Base-by-base conservation (phyloP, 768 basidiomycete species). In the Trametes villosa region DNA sequence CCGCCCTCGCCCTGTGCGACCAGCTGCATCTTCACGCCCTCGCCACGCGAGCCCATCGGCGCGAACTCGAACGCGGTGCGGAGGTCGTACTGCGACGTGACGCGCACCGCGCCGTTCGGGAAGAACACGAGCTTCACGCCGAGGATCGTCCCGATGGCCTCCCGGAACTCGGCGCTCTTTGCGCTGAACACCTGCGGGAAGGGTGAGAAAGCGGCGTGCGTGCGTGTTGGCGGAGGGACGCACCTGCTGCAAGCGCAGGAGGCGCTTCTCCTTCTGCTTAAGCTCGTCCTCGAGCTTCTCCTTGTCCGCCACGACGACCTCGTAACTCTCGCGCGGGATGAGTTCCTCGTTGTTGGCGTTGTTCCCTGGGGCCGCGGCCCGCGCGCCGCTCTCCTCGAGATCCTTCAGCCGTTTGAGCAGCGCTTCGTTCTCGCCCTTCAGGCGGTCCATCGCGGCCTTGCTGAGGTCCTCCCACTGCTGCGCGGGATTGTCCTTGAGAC, bases 71-170 rank as follows among this genome's bases (percentile, higher is more conserved):
- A 96, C 48, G 90, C 87, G 29, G 93, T 91, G 53, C 83, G 83
- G 7, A 92, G 84, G 63, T 97, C 95, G 75, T 89, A 98, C 66
- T 92, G 82, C n/a, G 89, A 91, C 5, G 94, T 96, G 61, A 97
- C 86, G 22, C 92, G 83, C 49, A 98, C 89, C 66, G 93, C 87
- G 0, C 95, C 96, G 51, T 93, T 94, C 17, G 90, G 91, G 69
- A 92, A 92, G 71, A 98, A 97, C 1, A 89, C 88, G 50, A 98
- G 83, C 68, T 96, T 94, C 70, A 94, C 87, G 7, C 96, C 96
- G 0, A 98, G 83, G 49, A 98, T 89, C 0, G 91, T 87, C 4
- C 89, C 87, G 60, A 98, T 90, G 7, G 94, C 88, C 70, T 96
- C 92, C 38, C 92, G 85, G 78, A 98, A 96, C 69, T 98, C 95